Conservation (phyloP, 116 monocot genomes). For the Thalassia testudinum region DNA sequence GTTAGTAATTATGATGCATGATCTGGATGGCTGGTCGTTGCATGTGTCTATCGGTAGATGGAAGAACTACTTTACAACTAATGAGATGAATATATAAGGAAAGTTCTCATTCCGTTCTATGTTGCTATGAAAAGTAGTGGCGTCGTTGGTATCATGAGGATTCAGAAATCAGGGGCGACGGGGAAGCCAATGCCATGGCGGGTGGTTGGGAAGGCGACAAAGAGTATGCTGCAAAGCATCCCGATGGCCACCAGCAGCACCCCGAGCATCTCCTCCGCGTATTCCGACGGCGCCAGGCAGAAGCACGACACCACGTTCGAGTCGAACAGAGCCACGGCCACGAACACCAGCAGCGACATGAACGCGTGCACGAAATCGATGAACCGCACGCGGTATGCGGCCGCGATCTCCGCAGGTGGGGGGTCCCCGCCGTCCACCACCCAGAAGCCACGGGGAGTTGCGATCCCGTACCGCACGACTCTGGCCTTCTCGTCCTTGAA, state of each 20-base stretch:
- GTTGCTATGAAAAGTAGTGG: too few species aligned
- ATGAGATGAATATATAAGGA: too few species aligned
- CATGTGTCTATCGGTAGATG: too few species aligned
- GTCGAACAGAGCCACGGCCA: constrained; percentile 38
- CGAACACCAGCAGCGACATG: constrained; percentile 36
- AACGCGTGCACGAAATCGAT: constrained; percentile 50
- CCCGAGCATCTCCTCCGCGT: constrained; percentile 19
- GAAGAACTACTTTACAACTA: too few species aligned
- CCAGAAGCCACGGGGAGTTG: constrained; percentile 32
- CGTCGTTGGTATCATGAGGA: too few species aligned
- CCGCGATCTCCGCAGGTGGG: constrained; percentile 8
- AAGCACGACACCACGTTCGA: constrained; percentile 45
- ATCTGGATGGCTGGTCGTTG: too few species aligned
- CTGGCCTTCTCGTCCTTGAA: constrained; percentile 28
- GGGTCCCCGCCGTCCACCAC: constrained; percentile 21
- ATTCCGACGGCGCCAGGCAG: constrained; percentile 20
- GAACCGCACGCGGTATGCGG: constrained; percentile 17
- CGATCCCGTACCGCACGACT: constrained; percentile 33
- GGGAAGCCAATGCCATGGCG: constrained; percentile 65
- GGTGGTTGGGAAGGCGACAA: constrained; percentile 44
- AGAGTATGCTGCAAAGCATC: constrained; percentile 30
- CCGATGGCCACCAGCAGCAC: constrained; percentile 41
- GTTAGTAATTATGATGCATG: too few species aligned
- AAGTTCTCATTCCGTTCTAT: too few species aligned
- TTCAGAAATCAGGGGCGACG: constrained; percentile 12